Percentiles rank a stretch among this genome's conserved stretches.
Conservation (phyloP, 352 stramenopile genomes). For the Blastocystis sp. region DNA sequence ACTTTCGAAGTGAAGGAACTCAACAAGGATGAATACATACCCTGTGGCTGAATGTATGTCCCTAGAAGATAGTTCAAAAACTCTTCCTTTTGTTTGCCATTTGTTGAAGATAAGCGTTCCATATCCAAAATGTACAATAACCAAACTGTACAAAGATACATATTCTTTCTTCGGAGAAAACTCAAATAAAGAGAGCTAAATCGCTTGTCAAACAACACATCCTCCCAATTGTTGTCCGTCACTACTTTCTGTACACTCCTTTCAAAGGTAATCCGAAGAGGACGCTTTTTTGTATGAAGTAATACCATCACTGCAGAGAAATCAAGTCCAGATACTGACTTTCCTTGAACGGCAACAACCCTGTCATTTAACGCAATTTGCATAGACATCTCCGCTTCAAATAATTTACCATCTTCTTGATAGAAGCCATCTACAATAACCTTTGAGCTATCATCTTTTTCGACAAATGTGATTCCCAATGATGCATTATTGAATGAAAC, state of each 20-base stretch:
- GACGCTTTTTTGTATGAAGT: conserved; percentile 31
- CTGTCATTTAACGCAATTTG: conserved; percentile 46
- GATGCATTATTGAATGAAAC: conserved; percentile 5
- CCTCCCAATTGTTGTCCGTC: conserved; percentile 15
- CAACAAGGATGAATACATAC: not conserved
- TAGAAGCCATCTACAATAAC: conserved; percentile 38
- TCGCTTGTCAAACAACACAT: not conserved
- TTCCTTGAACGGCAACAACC: conserved; percentile 34
- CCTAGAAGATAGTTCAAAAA: not conserved
- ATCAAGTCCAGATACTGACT: not conserved
- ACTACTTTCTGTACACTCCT: not conserved
- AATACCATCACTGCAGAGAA: not conserved
- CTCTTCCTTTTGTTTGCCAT: not conserved
- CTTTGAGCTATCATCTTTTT: not conserved
- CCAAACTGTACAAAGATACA: conserved; percentile 20
- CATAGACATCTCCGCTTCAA: conserved; percentile 6
- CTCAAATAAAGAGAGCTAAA: not conserved
- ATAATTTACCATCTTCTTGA: not conserved
- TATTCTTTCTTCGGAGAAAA: conserved; percentile 14
- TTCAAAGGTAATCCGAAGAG: conserved; percentile 31
- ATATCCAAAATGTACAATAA: conserved; percentile 29
- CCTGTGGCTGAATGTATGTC: conserved; percentile 10
- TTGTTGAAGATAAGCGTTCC: not conserved
- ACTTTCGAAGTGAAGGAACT: not conserved
- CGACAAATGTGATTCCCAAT: conserved; percentile 25